Base-by-base conservation (phyloP, 2,329 filamentous ascomycete genomes). In the Colletotrichum lini region DNA sequence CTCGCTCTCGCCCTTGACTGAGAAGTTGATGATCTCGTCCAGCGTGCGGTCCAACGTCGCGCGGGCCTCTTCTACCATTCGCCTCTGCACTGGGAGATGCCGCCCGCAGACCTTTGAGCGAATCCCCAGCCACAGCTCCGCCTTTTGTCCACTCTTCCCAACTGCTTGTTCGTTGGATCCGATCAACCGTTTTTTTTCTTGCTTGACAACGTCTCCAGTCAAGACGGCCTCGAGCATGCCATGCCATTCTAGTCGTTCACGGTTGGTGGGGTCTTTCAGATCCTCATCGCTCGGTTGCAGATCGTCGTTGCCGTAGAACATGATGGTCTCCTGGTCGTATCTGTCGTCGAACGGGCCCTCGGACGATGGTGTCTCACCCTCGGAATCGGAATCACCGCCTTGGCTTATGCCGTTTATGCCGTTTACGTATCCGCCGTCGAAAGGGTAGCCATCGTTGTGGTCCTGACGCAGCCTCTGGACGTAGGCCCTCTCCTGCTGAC, bases 171-270 rank as follows among this genome's bases (percentile, higher is more conserved):
- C 90, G 15, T 87, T 86, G 4, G 94, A 92, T 56, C 94, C 95
- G 75, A 97, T 96, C 77, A 99, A 82, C 54, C 96, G 91, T 81
- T 98, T 97, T 87, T 99, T 99, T 84, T 99, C 96, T 81, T 99
- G 96, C 77, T 94, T 94, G 69, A 99, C 96, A 10, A 99, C 96
- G 80, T 99, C 96, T 74, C 96, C 96, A 1, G 95, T 98, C 75
- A 99, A 84, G 4, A 99, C 96, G 16, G 96, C 97, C 71, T 96
- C 94, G 67, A 99, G 84, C 96, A 99, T 99, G 3, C 94, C 94
- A 82, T 99, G 95, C 96, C 96, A 99, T 82, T 99, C 96, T 30
- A 99, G 86, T 54, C 96, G 88, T 81, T 98, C 96, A 72, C 95
- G 89, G 78, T 95, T 98, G 73, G 92, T 91, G 1, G 95, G 93